phyloP scores from a whole-genome alignment of 495 filamentous ascomycete species.

The Hypoxylon rickii region DNA sequence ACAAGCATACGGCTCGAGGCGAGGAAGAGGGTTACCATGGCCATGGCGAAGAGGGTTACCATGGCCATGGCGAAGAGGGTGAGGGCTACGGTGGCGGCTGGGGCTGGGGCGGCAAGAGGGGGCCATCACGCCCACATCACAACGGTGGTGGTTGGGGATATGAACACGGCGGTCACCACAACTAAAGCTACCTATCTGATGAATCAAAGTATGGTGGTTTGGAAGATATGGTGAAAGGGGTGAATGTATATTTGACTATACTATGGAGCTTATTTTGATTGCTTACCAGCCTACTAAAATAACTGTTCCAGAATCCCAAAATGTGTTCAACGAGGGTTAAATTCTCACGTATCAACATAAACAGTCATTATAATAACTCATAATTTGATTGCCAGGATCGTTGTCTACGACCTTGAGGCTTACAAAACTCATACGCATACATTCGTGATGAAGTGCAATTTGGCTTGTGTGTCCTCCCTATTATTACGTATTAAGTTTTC shows the following conservation, averaged over 20 bases:
- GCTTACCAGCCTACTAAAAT: too few relatives aligned
- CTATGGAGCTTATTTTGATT: too few relatives aligned
- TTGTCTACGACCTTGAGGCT: too few relatives aligned
- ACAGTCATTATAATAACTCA: neutral
- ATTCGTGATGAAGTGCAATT: too few relatives aligned
- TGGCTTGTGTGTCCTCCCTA: too few relatives aligned
- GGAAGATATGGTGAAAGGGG: too few relatives aligned
- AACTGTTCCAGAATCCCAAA: neutral
- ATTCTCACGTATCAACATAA: neutral
- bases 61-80: neutral
- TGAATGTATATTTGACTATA: too few relatives aligned
- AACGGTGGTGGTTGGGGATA: neutral
- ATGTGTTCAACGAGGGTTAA: neutral
- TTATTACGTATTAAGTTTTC: too few relatives aligned
- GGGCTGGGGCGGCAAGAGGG: neutral
- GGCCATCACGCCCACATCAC: neutral
- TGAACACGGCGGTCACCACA: neutral
- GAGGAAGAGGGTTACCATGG: neutral
- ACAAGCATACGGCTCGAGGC: neutral
- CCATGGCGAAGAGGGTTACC: neutral
- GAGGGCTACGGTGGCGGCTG: conserved; percentile 1
- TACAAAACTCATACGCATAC: too few relatives aligned
- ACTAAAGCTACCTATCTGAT: neutral
- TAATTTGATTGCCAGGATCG: too few relatives aligned
- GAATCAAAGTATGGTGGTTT: too few relatives aligned